A percentile compares a stretch with the other conserved stretches of the same genome.
Evolutionary conservation across 495 filamentous ascomycete genomes (phyloP).

Genomic region (Hypomontagnella monticulosa): DNA sequence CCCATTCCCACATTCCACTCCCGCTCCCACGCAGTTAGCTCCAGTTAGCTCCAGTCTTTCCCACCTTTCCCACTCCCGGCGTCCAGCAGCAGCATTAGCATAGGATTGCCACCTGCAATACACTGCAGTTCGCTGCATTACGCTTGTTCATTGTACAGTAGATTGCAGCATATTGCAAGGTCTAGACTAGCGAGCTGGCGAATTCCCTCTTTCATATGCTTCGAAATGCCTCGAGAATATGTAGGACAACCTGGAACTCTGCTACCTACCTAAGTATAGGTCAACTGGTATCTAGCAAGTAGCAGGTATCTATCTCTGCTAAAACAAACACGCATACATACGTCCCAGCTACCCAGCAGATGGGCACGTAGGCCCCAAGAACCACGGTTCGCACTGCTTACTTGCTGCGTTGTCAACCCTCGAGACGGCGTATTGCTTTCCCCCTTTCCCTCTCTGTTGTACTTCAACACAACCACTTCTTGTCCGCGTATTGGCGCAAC

Average conservation of each 20-base stretch:
- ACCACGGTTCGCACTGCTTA: slow-evolving; percentile 35
- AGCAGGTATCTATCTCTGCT: neutral
- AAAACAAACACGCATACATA: slow-evolving; percentile 1
- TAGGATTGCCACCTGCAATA: slow-evolving; percentile 33
- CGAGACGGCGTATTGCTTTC: slow-evolving; percentile 13
- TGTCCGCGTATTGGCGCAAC: slow-evolving; percentile 29
- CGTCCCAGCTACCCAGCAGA: slow-evolving; percentile 18
- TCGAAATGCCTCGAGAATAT: slow-evolving; percentile 6
- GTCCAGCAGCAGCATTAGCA: slow-evolving; percentile 30
- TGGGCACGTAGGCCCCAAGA: slow-evolving; percentile 28
- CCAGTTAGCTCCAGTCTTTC: neutral
- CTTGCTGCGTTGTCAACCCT: slow-evolving; percentile 39
- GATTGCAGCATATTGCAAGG: slow-evolving; percentile 18
- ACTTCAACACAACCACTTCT: slow-evolving; percentile 16
- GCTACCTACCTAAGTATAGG: no score
- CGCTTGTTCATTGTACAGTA: no score
- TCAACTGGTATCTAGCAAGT: no score
- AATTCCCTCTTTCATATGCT: slow-evolving; percentile 1
- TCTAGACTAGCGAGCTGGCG: slow-evolving; percentile 28
- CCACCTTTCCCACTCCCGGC: slow-evolving; percentile 23
- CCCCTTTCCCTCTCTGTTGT: slow-evolving; percentile 6
- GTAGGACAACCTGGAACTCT: slow-evolving; percentile 1
- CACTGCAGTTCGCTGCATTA: slow-evolving; percentile 13
- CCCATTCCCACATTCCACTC: neutral
- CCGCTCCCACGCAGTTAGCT: no score